Evolutionary conservation across 129 eudicot species (phyloP).

Genomic region (Escallonia rubra): DNA sequence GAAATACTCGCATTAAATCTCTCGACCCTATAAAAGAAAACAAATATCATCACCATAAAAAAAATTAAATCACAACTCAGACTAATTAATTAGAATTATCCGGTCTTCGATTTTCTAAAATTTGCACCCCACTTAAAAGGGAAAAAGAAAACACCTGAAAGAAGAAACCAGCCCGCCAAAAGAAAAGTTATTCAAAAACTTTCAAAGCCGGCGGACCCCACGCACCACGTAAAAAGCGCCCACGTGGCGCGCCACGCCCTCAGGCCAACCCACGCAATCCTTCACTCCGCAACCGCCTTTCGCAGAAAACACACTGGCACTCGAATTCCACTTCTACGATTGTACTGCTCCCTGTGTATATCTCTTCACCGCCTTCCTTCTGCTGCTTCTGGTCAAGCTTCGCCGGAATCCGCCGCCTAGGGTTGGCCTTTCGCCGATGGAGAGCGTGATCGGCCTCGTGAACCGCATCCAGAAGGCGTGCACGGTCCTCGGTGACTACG

Average conservation of each 20-base stretch:
- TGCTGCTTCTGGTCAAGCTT: too few species aligned
- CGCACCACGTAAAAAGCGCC: background rate
- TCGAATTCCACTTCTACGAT: too few species aligned
- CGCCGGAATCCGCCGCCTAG: background rate
- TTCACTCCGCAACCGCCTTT: background rate
- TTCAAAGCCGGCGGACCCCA: background rate
- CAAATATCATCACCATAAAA: too few species aligned
- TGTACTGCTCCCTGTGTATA: too few species aligned
- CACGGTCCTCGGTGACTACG: slow-evolving; percentile 55
- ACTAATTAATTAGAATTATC: too few species aligned
- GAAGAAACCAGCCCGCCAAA: background rate
- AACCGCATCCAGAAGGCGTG: slow-evolving; percentile 52
- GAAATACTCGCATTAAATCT: too few species aligned
- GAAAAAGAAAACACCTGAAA: background rate
- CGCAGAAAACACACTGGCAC: background rate
- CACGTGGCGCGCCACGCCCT: background rate
- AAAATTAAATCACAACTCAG: too few species aligned
- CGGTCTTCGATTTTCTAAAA: too few species aligned
- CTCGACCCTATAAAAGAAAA: too few species aligned
- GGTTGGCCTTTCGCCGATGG: slow-evolving; percentile 23
- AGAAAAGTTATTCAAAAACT: background rate
- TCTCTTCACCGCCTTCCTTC: too few species aligned
- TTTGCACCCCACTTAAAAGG: too few species aligned
- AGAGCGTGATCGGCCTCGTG: slow-evolving; percentile 48
- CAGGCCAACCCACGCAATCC: background rate